Percentiles rank a stretch among this genome's conserved stretches.
These are phyloP conservation scores for Xylaria venustula DNA, from an alignment of 495 filamentous ascomycete genomes.

Conservation along the genomic window DNA sequence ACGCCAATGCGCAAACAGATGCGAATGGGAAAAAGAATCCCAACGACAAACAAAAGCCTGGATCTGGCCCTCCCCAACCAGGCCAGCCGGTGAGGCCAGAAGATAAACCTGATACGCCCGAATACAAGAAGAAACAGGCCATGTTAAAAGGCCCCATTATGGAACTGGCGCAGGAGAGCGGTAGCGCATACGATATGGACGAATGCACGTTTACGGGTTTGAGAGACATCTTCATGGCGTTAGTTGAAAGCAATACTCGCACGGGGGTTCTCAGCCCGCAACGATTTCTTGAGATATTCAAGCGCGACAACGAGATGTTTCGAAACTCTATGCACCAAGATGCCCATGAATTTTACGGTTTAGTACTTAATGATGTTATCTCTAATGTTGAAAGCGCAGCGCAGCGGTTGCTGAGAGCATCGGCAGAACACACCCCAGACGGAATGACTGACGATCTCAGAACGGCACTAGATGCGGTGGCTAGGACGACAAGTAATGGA, in stretches of 20 bases:
- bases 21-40: conserved; percentile 47
- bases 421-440: conserved; percentile 36
- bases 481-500: conserved; percentile 38
- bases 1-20: conserved; percentile 43
- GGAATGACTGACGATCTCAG: conserved; percentile 39
- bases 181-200: conserved; percentile 81
- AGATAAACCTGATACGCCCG: conserved; percentile 82
- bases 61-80: conserved; percentile 35
- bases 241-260: conserved; percentile 77
- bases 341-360: conserved; percentile 93
- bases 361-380: conserved; percentile 94
- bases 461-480: conserved; percentile 43
- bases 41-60: conserved; percentile 45
- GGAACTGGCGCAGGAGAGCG: conserved; percentile 76
- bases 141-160: conserved; percentile 82
- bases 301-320: conserved; percentile 96
- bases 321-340: conserved; percentile 96
- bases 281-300: conserved; percentile 89
- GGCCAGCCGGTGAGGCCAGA: conserved; percentile 44
- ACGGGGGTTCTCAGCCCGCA: conserved; percentile 91
- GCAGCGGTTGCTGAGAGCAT: conserved; percentile 52
- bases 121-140: conserved; percentile 95
- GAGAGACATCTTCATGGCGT: conserved; percentile 93
- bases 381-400: conserved; percentile 86
- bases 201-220: conserved; percentile 92